Evolutionary conservation across 805 yeast species (phyloP), one percentile per base, ranked within the genome.

Genomic region (Ogataea minuta): DNA sequence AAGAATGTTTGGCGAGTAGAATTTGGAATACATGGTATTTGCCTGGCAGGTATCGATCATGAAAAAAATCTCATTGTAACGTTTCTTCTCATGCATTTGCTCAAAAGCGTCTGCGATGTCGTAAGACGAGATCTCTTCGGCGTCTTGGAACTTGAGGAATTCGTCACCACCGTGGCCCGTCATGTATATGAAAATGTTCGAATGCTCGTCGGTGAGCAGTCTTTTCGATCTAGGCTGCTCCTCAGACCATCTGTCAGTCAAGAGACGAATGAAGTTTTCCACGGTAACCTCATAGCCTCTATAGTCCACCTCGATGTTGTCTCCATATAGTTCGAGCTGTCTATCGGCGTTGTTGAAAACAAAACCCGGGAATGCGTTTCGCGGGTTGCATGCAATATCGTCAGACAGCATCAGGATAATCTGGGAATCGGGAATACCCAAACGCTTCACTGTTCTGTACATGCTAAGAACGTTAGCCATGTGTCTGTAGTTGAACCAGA

Each of bases 31-130:
- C 99, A 93, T 91, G 11, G 99, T 88, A 64, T 91, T 93, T 17
- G 99, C 99, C 68, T 93, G 99, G 59, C 99, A 93, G 0, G 99
- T 93, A 62, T 93, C 99, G 48, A 93, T 84, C 98, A 93, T 93
- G 65, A 93, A 93, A 57, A 93, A 79, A 23, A 93, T 85, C 67
- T 93, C 98, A 53, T 90, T 89, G 68, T 93, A 93, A 40, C 99
- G 73, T 52, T 85, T 84, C 76, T 90, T 90, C 60, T 91, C 96
- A 67, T 87, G 79, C 99, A 93, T 93, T 60, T 93, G 97, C 36
- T 79, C 95, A 66, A 93, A 87, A 2, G 98, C 98, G 64, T 93
- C 96, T 2, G 99, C 98, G 45, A 93, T 76, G 63, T 93, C 99
- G 66, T 87, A 83, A 8, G 96, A 81, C 2, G 96, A 89, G 42